phyloP scores from a whole-genome alignment of 768 basidiomycete species.

The Lactifluus pinguis region DNA sequence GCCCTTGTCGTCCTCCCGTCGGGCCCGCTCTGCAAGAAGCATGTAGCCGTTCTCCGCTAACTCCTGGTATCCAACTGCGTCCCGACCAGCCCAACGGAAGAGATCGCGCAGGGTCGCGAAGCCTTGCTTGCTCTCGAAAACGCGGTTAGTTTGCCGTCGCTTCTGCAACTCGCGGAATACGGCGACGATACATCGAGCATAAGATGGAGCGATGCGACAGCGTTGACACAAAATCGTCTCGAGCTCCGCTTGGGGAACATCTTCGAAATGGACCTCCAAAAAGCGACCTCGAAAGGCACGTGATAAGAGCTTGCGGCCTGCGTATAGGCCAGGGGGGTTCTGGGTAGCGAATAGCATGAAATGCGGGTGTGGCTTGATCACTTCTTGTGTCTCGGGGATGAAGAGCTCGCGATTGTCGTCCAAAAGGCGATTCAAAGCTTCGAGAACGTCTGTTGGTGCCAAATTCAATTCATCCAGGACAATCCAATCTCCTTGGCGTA shows the following conservation, averaged over 20 bases:
- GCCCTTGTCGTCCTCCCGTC: constrained; percentile 74
- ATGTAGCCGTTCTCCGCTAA: constrained; percentile 96
- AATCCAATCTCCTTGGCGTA: constrained; percentile 92
- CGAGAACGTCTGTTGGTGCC: constrained; percentile 95
- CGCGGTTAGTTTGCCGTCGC: constrained; percentile 78
- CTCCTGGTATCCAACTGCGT: constrained; percentile 83
- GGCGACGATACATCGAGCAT: constrained; percentile 79
- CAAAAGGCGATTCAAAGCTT: constrained; percentile 90
- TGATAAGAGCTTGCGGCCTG: constrained; percentile 88
- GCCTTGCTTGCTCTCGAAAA: constrained; percentile 96
- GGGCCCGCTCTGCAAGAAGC: constrained; percentile 86
- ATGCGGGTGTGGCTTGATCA: constrained; percentile 85
- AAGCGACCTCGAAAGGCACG: constrained; percentile 96
- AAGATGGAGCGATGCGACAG: constrained; percentile 89
- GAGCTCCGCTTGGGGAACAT: constrained; percentile 89
- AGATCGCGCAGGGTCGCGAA: constrained; percentile 95
- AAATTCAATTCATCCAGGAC: constrained; percentile 96
- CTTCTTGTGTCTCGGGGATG: constrained; percentile 92
- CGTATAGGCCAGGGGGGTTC: constrained; percentile 94
- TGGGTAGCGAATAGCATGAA: constrained; percentile 99
- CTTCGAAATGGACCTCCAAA: constrained; percentile 94
- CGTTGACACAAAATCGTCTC: constrained; percentile 91
- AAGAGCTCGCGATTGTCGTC: constrained; percentile 97
- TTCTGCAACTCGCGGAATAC: constrained; percentile 94
- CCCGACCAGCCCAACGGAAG: constrained; percentile 93